Conservation (phyloP, 768 basidiomycete species). For the Suillus tomentosus region DNA sequence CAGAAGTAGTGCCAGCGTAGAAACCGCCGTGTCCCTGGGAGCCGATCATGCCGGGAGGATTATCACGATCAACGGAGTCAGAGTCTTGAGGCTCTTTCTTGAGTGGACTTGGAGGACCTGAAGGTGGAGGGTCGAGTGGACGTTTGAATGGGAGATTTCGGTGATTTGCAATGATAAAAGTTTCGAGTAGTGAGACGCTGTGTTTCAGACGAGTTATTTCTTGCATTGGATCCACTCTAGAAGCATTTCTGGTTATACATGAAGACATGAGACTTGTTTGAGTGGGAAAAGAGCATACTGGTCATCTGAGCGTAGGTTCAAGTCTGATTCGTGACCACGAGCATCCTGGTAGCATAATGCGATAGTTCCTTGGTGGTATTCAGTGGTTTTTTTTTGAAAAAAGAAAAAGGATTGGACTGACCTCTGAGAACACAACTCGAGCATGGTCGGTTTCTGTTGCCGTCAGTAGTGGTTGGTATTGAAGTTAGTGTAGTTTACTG, state of each 20-base stretch:
- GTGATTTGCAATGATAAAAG: slow-evolving; percentile 36
- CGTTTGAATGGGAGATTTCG: slow-evolving; percentile 30
- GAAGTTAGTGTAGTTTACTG: neutral
- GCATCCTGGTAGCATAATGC: slow-evolving; percentile 80
- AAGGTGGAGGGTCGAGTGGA: slow-evolving; percentile 28
- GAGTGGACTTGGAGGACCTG: slow-evolving; percentile 40
- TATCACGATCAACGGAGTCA: slow-evolving; percentile 47
- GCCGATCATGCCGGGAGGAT: slow-evolving; percentile 66
- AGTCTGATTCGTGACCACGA: slow-evolving; percentile 61
- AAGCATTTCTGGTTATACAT: slow-evolving; percentile 29
- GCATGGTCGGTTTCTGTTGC: slow-evolving; percentile 77
- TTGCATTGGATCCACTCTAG: slow-evolving; percentile 40
- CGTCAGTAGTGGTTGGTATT: neutral
- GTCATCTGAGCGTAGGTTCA: slow-evolving; percentile 59
- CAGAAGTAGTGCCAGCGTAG: slow-evolving; percentile 80
- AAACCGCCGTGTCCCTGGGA: slow-evolving; percentile 66
- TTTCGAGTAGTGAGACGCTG: slow-evolving; percentile 41
- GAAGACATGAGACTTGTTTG: slow-evolving; percentile 6
- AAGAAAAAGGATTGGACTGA: slow-evolving; percentile 31
- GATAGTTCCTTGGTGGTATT: slow-evolving; percentile 60
- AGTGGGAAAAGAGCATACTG: slow-evolving; percentile 16
- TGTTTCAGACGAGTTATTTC: slow-evolving; percentile 44
- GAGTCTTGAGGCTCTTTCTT: slow-evolving; percentile 57
- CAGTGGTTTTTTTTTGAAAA: slow-evolving; percentile 16
- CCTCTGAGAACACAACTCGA: slow-evolving; percentile 86